Evolutionary conservation across 495 filamentous ascomycete genomes (phyloP), one percentile per base, ranked within the genome.

Genomic region (Geopyxis carbonaria): DNA sequence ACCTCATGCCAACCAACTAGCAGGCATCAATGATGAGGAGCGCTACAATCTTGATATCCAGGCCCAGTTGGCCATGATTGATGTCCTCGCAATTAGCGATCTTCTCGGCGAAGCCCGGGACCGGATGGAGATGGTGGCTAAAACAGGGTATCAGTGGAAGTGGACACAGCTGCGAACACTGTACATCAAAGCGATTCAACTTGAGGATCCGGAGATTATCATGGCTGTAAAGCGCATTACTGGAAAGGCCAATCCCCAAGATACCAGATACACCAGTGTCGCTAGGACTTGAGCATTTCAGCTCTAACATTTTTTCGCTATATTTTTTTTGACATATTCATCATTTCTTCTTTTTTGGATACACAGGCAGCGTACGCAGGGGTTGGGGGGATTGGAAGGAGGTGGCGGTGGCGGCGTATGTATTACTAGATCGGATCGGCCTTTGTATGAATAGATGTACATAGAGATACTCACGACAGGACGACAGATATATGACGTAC

Each of bases 101-200:
- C 27, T 29, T n/a, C 34, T 56, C 3, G 39, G 38, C 1, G 53
- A 56, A 36, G 53, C 53, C 2, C 42, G 38, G n/a, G 34, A 48
- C n/a, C 32, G 32, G n/a, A 23, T 45, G 7, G 20, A n/a, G 36
- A 23, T 41, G 3, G 22, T 56, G 14, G 11, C 38, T 20, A 23
- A 41, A 3, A 32, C 30, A 10, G 36, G 44, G 5, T 22, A 38
- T 11, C 33, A 43, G 15, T 56, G 53, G 48, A 44, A 43, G 14
- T 40, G 44, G 28, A 40, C 47, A 21, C 30, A 56, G 27, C 21
- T 56, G 18, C 40, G 22, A 16, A 39, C 42, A 5, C 36, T 56
- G 20, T 48, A 56, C 31, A 34, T 29, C 16, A 41, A 42, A 20
- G 53, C 53, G 13, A 21, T 46, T 22, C 38, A 56, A 31, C 23